These are phyloP conservation scores for Wickerhamomyces hampshirensis DNA, from an alignment of 805 yeast species.

Conservation along the genomic window DNA sequence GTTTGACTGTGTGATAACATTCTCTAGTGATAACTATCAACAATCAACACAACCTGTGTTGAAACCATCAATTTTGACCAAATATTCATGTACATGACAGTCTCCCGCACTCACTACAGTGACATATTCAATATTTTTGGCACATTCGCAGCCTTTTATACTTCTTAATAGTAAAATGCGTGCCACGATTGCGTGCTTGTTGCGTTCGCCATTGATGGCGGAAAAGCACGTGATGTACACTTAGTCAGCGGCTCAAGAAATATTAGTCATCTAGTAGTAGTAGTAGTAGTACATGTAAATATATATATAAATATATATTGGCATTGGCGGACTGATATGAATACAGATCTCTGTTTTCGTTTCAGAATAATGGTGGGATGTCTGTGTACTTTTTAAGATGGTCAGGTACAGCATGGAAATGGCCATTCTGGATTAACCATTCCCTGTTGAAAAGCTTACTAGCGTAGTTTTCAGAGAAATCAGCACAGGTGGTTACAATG, in stretches of 20 bases:
- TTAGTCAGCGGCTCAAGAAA: too few relatives aligned
- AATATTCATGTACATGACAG: too few relatives aligned
- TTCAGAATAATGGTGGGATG: not conserved
- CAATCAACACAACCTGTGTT: too few relatives aligned
- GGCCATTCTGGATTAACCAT: slow-evolving; percentile 17
- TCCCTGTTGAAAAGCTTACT: slow-evolving; percentile 18
- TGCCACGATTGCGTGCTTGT: slow-evolving; percentile 6
- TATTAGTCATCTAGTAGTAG: too few relatives aligned
- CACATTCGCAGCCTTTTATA: slow-evolving; percentile 1
- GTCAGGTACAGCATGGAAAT: slow-evolving; percentile 20
- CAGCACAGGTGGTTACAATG: slow-evolving; percentile 23
- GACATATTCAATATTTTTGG: too few relatives aligned
- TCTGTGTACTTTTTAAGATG: slow-evolving; percentile 14
- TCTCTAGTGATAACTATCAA: too few relatives aligned
- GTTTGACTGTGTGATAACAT: too few relatives aligned
- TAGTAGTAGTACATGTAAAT: too few relatives aligned
- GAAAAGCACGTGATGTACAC: slow-evolving; percentile 6
- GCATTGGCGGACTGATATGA: too few relatives aligned
- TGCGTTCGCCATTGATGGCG: not conserved
- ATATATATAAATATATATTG: not conserved
- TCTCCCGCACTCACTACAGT: too few relatives aligned
- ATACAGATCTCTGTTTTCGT: not conserved
- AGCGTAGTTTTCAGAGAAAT: slow-evolving; percentile 19
- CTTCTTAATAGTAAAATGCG: too few relatives aligned
- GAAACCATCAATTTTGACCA: too few relatives aligned